Evolutionary conservation across 768 basidiomycete species (phyloP), one percentile per base, ranked within the genome.

Genomic region (Mycena metata): DNA sequence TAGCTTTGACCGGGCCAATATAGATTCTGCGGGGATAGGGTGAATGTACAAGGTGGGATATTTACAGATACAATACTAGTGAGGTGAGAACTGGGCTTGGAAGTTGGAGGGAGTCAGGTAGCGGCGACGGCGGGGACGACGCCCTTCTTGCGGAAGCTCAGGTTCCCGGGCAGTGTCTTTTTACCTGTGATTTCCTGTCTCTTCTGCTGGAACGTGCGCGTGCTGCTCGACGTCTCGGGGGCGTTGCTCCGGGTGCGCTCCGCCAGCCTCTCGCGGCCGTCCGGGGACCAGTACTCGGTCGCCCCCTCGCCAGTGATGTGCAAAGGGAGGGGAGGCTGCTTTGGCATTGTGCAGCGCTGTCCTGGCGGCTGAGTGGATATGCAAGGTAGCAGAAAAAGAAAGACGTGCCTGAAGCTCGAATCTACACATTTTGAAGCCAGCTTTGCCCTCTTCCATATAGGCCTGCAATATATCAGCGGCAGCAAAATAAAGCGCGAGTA

Each of bases 391-490:
- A 7, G 5, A 17, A 12, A 42, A 15, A n/a, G 11, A 30, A 8
- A 23, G 17, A 16, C 56, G 30, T 15, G 60, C 66, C 67, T 46
- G 19, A 23, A 71, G 62, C 36, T 51, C 54, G 60, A 72, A 72
- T 54, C 15, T 65, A 23, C 70, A 72, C 70, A 72, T 72, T 64
- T 72, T 72, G 64, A 65, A 72, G 30, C 70, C 70, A 23, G 65
- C 67, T 19, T 57, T 63, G 49, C 70, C 70, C 30, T 49, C 49
- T 43, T 71, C 66, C 45, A 65, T 60, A 10, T 50, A 63, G 19
- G 58, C 62, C 70, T 71, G 35, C 33, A 24, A 15, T 4, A 23
- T 1, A 39, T 64, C 39, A 64, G 59, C 17, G 19, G 19, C 1
- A 26, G 10, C 39, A 19, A 19, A 30, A 19, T 39, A 58, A 17